Evolutionary conservation across 805 yeast genomes (phyloP).

Genomic region (Barnettozyma vustinii): DNA sequence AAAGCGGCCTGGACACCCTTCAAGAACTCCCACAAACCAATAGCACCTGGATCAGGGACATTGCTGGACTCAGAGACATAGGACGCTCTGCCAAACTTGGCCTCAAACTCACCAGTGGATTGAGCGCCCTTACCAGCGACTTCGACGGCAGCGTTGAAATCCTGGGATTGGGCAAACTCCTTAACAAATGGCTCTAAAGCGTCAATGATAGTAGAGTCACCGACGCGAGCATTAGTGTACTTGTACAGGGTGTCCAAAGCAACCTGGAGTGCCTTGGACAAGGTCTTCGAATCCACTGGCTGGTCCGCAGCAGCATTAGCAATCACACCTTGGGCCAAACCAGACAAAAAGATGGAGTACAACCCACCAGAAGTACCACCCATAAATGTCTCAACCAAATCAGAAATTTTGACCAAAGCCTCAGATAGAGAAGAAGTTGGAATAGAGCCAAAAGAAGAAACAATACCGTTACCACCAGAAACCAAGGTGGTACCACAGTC

Average conservation of each 20-base stretch:
- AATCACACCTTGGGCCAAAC: slow-evolving; percentile 54
- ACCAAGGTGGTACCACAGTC: slow-evolving; percentile 93
- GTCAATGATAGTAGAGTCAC: slow-evolving; percentile 86
- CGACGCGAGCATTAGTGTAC: slow-evolving; percentile 84
- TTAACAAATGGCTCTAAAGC: slow-evolving; percentile 84
- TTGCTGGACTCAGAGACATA: slow-evolving; percentile 69
- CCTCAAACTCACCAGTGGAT: slow-evolving; percentile 65
- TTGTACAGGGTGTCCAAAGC: slow-evolving; percentile 74
- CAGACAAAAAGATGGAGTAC: slow-evolving; percentile 79
- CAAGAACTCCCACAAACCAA: slow-evolving; percentile 62
- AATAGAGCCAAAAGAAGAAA: slow-evolving; percentile 43
- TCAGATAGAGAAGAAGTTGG: slow-evolving; percentile 40
- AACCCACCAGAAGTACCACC: slow-evolving; percentile 97
- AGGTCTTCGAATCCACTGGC: slow-evolving; percentile 24
- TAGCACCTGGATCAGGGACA: slow-evolving; percentile 95
- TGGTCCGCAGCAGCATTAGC: slow-evolving; percentile 25
- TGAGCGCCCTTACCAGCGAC: slow-evolving; percentile 78
- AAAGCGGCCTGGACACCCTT: slow-evolving; percentile 31
- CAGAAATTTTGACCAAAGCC: slow-evolving; percentile 68
- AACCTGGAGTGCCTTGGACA: slow-evolving; percentile 43
- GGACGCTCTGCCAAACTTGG: slow-evolving; percentile 91
- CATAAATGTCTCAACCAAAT: slow-evolving; percentile 84
- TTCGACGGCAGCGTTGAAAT: slow-evolving; percentile 52
- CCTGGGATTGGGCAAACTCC: slow-evolving; percentile 44
- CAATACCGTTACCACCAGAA: slow-evolving; percentile 72